These are phyloP conservation scores for Picocystis salinarum DNA, from an alignment of 139 green algal genomes.

Conservation along the genomic window DNA sequence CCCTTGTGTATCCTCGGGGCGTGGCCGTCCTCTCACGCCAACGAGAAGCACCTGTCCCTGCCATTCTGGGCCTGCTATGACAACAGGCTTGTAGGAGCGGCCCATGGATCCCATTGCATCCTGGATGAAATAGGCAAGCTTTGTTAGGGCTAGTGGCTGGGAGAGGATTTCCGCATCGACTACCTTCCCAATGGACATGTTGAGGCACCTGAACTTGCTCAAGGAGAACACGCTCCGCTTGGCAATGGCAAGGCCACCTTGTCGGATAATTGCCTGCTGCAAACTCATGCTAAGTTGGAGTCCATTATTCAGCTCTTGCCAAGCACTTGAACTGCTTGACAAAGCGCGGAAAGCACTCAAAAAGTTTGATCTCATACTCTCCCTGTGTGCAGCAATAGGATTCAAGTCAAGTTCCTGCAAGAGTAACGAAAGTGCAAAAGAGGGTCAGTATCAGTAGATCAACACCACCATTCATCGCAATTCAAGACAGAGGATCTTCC, in stretches of 20 bases:
- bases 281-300: conserved; percentile 3
- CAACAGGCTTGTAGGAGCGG: conserved; percentile 1
- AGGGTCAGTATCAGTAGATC: too few species aligned
- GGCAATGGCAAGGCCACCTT: not conserved
- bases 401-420: too few species aligned
- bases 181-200: not conserved
- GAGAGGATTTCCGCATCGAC: not conserved
- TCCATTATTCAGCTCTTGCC: not conserved
- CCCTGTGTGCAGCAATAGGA: too few species aligned
- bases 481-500: too few species aligned
- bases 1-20: not conserved
- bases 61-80: conserved; percentile 4
- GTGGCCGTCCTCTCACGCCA: not conserved
- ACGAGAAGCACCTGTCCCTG: conserved; percentile 1
- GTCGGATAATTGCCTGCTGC: conserved; percentile 3
- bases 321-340: too few species aligned
- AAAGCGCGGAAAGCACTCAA: too few species aligned
- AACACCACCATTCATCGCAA: too few species aligned
- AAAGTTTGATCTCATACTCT: too few species aligned
- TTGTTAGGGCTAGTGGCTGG: conserved; percentile 4
- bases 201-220: conserved; percentile 2
- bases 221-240: conserved; percentile 1
- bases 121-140: conserved; percentile 2
- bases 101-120: conserved; percentile 2
- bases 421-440: too few species aligned